phyloP scores from a whole-genome alignment of 352 stramenopile genomes.

The Phytophthora idaei region DNA sequence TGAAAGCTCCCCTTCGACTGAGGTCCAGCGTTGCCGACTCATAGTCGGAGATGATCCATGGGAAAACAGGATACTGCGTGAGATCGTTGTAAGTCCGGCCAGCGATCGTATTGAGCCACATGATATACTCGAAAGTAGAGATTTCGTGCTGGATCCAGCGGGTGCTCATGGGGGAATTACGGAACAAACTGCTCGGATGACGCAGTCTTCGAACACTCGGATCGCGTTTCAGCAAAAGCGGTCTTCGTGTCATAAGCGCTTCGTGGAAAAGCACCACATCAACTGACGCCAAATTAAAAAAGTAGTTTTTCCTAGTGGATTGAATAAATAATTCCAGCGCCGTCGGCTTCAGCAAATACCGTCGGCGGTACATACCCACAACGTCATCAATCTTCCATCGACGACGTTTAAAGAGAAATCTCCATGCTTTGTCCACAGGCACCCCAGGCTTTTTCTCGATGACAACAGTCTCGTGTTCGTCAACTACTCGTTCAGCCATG shows the following conservation, averaged over 20 bases:
- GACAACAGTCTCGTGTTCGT: conserved; percentile 73
- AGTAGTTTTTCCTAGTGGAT: conserved; percentile 87
- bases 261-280: conserved; percentile 71
- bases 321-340: conserved; percentile 84
- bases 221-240: conserved; percentile 68
- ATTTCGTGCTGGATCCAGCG: conserved; percentile 90
- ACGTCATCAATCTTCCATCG: conserved; percentile 81
- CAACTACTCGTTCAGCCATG: conserved; percentile 66
- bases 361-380: conserved; percentile 62
- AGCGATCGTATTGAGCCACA: conserved; percentile 92
- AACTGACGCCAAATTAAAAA: conserved; percentile 73
- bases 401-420: conserved; percentile 76
- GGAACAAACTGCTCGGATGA: conserved; percentile 82
- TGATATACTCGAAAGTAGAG: conserved; percentile 96
- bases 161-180: conserved; percentile 71
- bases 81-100: conserved; percentile 92
- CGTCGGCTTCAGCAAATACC: conserved; percentile 84
- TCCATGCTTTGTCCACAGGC: conserved; percentile 50
- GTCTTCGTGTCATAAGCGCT: conserved; percentile 61
- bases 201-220: conserved; percentile 77
- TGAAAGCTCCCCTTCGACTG: conserved; percentile 81
- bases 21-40: conserved; percentile 76
- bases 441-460: conserved; percentile 56
- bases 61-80: conserved; percentile 97
- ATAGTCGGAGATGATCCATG: conserved; percentile 91